Base-by-base conservation (phyloP, 768 basidiomycete species). In the Termitomyces sp. region DNA sequence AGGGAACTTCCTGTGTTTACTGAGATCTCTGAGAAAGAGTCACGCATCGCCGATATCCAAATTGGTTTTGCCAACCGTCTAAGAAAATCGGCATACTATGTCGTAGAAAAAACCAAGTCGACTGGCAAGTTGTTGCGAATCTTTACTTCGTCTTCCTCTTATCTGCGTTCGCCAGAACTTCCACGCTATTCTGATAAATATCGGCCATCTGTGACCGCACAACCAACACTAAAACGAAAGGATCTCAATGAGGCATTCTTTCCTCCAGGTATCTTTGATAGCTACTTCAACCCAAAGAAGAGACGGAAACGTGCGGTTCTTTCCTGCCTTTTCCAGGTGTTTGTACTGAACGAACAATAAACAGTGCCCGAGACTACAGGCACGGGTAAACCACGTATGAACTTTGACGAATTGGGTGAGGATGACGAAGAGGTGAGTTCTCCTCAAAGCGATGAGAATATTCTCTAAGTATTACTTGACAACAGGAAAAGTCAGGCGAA, bases 151-250 rank as follows among this genome's bases (percentile, higher is more conserved):
- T 26, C 1, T 14, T 26, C 32, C 41, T 35, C 30, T 35, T 9
- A 54, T 45, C 44, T 19, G 19, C 0, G 4, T 37, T 43, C 26
- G 58, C 24, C 61, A 89, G 91, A 90, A 42, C 70, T 93, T 4
- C 82, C 87, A 42, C 83, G 88, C 28, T 93, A 91, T 66, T 90
- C 89, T 17, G 91, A 93, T 70, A 90, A 88, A 69, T 91, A 92
- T 66, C 79, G 85, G 7, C 82, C 85, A 2, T 83, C 83, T 8
- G 67, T 74, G 6, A 64, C 77, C 7, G 77, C 79, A 1, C 84
- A 84, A 54, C 88, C 90, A 11, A 73, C 79, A 38, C 74, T 93
- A 56, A 87, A 85, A 65, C 77, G 82, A 48, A 83, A 79, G 60
- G 84, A 89, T 26, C 71, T 93, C 3, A 81, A 91, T 57, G 77